Evolutionary conservation across 2,329 filamentous ascomycete genomes (phyloP).

Genomic region (Aspergillus pseudotamarii): DNA sequence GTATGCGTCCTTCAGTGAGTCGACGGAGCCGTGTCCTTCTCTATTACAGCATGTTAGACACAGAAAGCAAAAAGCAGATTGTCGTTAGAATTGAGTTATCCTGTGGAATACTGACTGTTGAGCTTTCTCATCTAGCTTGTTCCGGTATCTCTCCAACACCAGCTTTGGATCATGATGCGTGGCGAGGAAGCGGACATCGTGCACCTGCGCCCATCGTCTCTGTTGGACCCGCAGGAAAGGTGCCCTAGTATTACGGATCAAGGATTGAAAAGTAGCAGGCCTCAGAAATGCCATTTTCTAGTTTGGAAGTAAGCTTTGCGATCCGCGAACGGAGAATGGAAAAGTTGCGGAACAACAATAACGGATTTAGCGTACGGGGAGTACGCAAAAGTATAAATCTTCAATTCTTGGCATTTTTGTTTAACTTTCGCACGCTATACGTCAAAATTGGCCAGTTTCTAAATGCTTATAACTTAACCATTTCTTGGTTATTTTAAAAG

Average conservation of each 20-base stretch:
- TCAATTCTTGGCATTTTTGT: no score
- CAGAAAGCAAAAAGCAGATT: conserved; percentile 14
- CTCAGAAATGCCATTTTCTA: conserved; percentile 54
- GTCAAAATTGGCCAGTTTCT: no score
- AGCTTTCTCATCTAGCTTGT: conserved; percentile 83
- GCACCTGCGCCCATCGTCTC: conserved; percentile 85
- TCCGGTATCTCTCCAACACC: conserved; percentile 81
- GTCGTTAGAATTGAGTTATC: background rate
- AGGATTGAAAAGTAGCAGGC: conserved; percentile 53
- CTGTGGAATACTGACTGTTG: conserved; percentile 54
- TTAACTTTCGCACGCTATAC: no score
- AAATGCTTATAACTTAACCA: no score
- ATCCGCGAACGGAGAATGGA: background rate
- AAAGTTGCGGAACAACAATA: background rate
- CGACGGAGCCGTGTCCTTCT: conserved; percentile 65
- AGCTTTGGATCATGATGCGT: conserved; percentile 68
- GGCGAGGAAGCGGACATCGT: conserved; percentile 86
- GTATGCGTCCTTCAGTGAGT: conserved; percentile 74
- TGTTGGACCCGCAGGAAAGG: conserved; percentile 53
- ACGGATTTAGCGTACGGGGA: no score
- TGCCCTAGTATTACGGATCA: conserved; percentile 35
- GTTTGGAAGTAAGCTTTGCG: background rate
- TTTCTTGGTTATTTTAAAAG: no score
- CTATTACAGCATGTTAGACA: conserved; percentile 28
- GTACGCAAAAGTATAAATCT: no score